Evolutionary conservation across 2,329 filamentous ascomycete genomes (phyloP).

Genomic region (Clarireedia paspali): DNA sequence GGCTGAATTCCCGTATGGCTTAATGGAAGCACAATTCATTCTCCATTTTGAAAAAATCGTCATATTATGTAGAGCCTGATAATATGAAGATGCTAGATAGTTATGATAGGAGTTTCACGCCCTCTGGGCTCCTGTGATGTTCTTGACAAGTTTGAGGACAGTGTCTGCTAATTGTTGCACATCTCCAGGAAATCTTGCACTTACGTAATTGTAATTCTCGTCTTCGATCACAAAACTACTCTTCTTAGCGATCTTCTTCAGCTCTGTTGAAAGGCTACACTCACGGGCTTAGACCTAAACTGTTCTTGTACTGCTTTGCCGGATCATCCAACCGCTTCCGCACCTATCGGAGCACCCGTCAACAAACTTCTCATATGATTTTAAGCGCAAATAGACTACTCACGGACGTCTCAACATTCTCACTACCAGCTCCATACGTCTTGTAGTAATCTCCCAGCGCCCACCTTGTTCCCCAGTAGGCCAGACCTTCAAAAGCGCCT

Average conservation of each 20-base stretch:
- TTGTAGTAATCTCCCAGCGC: conserved; percentile 50
- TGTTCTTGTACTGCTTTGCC: conserved; percentile 37
- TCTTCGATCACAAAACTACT: conserved; percentile 42
- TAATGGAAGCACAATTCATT: too few relatives aligned
- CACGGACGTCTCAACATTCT: conserved; percentile 40
- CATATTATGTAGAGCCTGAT: background rate
- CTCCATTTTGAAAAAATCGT: too few relatives aligned
- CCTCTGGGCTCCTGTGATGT: background rate
- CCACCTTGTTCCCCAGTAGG: conserved; percentile 40
- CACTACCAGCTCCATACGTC: conserved; percentile 44
- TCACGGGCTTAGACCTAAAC: conserved; percentile 36
- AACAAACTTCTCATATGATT: background rate
- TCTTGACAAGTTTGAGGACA: conserved; percentile 35
- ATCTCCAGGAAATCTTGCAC: conserved; percentile 39
- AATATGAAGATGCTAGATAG: too few relatives aligned
- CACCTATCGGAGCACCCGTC: conserved; percentile 28
- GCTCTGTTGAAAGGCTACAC: conserved; percentile 15
- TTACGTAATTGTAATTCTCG: conserved; percentile 41
- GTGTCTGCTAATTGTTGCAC: conserved; percentile 36
- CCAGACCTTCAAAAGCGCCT: conserved; percentile 39
- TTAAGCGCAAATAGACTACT: conserved; percentile 14
- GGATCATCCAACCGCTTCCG: conserved; percentile 36
- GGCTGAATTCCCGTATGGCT: too few relatives aligned
- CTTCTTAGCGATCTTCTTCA: too few relatives aligned
- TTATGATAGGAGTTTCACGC: too few relatives aligned